A percentile compares a stretch with the other conserved stretches of the same genome.
These are phyloP conservation scores for Xylaria flabelliformis DNA, from an alignment of 495 filamentous ascomycete species.

Conservation along the genomic window DNA sequence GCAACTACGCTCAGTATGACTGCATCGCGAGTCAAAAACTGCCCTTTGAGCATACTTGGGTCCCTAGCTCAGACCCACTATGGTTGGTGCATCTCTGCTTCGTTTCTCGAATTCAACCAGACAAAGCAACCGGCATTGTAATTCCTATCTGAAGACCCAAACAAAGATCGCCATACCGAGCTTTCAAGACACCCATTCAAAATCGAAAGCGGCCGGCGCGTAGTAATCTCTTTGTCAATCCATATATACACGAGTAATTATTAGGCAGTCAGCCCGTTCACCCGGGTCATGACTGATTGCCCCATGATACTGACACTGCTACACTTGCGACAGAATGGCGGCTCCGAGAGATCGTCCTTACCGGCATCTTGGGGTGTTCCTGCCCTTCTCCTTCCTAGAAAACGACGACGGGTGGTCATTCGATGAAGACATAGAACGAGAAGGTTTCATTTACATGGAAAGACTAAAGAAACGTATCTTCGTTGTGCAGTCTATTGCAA, in stretches of 20 bases:
- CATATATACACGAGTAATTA: too few species aligned
- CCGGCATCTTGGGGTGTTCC: background rate
- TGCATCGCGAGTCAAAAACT: background rate
- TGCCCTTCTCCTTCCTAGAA: background rate
- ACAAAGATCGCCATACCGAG: slow-evolving; percentile 1
- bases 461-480: background rate
- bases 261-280: background rate
- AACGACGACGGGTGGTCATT: background rate
- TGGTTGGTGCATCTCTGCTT: too few species aligned
- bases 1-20: background rate
- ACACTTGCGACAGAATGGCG: background rate
- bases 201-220: slow-evolving; percentile 2
- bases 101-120: background rate
- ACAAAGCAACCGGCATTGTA: background rate
- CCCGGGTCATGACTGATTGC: too few species aligned
- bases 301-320: background rate
- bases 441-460: background rate
- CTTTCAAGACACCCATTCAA: background rate
- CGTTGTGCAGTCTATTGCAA: background rate
- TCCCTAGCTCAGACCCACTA: background rate
- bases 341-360: slow-evolving; percentile 4
- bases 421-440: background rate
- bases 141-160: background rate
- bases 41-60: background rate
- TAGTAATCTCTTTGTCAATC: background rate